Conservation (phyloP, 305 asterid genomes). For the Withania somnifera region DNA sequence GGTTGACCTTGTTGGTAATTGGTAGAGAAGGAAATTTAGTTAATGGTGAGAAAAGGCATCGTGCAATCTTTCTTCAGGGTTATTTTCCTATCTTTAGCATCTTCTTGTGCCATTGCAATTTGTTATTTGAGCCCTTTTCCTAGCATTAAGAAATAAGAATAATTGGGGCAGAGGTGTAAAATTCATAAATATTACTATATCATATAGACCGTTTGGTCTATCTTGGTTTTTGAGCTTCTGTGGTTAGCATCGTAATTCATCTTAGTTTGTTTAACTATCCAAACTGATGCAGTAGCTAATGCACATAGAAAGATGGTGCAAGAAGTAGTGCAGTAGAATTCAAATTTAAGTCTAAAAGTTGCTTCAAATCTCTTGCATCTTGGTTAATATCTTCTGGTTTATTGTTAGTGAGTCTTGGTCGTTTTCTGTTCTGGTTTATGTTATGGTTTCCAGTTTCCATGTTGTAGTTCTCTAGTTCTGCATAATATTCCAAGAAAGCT, state of each 20-base stretch:
- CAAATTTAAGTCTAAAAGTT: neutral
- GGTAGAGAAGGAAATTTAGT: neutral
- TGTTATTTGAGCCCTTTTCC: neutral
- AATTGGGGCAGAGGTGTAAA: neutral
- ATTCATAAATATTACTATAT: neutral
- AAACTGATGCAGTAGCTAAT: neutral
- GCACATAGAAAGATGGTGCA: neutral
- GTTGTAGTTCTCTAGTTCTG: neutral
- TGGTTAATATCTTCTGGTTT: neutral
- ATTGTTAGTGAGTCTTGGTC: neutral
- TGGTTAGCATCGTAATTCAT: neutral
- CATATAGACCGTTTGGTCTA: neutral
- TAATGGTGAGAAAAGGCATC: neutral
- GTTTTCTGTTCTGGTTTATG: neutral
- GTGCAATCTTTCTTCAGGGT: neutral
- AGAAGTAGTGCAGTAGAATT: neutral
- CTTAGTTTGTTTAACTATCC: neutral
- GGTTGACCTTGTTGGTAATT: neutral
- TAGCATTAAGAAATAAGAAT: neutral
- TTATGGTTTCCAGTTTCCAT: neutral
- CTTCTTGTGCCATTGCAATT: neutral
- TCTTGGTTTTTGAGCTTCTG: neutral
- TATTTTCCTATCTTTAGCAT: neutral
- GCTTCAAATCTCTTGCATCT: neutral
- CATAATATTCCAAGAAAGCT: neutral